phyloP scores from a whole-genome alignment of 495 filamentous ascomycete genomes.

The Penicillium mononematosum region DNA sequence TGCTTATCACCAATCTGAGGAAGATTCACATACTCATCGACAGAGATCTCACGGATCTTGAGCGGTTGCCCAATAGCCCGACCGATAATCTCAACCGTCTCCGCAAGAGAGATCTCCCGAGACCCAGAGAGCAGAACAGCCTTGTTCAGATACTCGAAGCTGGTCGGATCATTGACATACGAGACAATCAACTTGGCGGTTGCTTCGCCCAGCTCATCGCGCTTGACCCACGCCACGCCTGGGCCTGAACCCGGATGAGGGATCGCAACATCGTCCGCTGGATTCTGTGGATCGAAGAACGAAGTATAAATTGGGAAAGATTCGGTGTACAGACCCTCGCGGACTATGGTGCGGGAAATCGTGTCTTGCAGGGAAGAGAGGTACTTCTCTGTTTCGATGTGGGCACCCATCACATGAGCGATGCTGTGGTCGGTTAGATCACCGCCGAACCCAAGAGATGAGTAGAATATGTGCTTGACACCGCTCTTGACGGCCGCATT shows the following conservation, averaged over 20 bases:
- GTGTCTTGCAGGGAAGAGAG: constrained; percentile 37
- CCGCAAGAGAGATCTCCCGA: constrained; percentile 36
- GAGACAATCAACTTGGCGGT: constrained; percentile 40
- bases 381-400: constrained; percentile 61
- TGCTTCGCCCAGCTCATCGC: constrained; percentile 51
- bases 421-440: constrained; percentile 41
- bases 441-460: constrained; percentile 59
- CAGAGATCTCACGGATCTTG: constrained; percentile 33
- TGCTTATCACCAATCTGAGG: constrained; percentile 31
- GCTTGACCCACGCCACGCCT: constrained; percentile 53
- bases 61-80: constrained; percentile 29
- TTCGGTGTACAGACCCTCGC: constrained; percentile 67
- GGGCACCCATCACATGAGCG: constrained; percentile 66
- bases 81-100: constrained; percentile 40
- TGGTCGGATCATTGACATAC: constrained; percentile 20
- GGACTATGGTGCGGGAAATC: constrained; percentile 51
- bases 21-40: constrained; percentile 43
- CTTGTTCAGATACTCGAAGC: constrained; percentile 35
- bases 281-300: constrained; percentile 48
- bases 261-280: constrained; percentile 44
- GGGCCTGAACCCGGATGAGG: constrained; percentile 48
- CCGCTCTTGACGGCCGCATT: constrained; percentile 56
- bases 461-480: constrained; percentile 66
- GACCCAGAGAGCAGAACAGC: constrained; percentile 42
- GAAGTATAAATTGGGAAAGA: constrained; percentile 68